Evolutionary conservation across 495 filamentous ascomycete genomes (phyloP).

Genomic region (Cetradonia linearis): DNA sequence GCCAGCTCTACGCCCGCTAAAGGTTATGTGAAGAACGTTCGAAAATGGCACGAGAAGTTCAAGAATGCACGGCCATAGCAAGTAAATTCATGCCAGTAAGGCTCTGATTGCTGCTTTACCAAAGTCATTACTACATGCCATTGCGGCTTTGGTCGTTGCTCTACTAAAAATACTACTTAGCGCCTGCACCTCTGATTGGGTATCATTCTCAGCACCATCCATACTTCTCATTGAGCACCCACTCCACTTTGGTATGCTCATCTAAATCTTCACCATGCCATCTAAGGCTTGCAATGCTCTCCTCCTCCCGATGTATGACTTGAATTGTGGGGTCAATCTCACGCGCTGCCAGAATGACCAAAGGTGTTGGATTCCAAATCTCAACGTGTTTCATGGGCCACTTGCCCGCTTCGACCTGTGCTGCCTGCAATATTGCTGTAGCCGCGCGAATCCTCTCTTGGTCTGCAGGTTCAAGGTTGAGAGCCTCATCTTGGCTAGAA

Average conservation of each 20-base stretch:
- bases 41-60: slow-evolving; percentile 90
- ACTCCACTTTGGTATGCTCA: slow-evolving; percentile 54
- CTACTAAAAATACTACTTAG: background rate
- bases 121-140: background rate
- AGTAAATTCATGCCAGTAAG: background rate
- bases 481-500: slow-evolving; percentile 28
- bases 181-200: background rate
- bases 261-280: slow-evolving; percentile 48
- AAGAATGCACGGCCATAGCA: slow-evolving; percentile 35
- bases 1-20: slow-evolving; percentile 30
- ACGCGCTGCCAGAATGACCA: slow-evolving; percentile 49
- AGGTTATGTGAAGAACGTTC: slow-evolving; percentile 39
- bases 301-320: slow-evolving; percentile 49
- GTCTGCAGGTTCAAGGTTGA: slow-evolving; percentile 18
- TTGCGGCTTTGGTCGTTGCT: background rate
- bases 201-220: slow-evolving; percentile 66
- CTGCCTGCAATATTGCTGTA: slow-evolving; percentile 42
- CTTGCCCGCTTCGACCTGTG: slow-evolving; percentile 44
- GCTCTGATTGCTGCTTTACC: background rate
- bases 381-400: slow-evolving; percentile 52
- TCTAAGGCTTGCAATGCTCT: slow-evolving; percentile 52
- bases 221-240: slow-evolving; percentile 88
- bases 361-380: slow-evolving; percentile 54
- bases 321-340: slow-evolving; percentile 39
- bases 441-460: slow-evolving; percentile 34